Conservation (phyloP, 306 rosid species). For the Potentilla sterilis region DNA sequence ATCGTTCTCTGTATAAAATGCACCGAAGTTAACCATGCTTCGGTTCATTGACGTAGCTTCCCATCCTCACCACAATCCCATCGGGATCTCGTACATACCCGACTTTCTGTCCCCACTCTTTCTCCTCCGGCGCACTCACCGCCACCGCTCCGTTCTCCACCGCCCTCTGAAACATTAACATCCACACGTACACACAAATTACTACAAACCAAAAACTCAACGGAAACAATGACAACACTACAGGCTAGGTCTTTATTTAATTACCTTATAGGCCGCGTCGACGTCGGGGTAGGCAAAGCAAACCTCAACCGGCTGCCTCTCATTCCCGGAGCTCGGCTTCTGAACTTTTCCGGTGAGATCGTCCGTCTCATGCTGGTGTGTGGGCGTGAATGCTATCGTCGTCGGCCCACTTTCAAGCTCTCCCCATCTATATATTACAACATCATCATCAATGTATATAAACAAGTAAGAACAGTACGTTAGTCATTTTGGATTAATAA, state of each 20-base stretch:
- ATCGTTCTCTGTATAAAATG: not conserved
- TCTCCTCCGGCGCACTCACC: conserved; percentile 64
- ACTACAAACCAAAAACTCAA: not conserved
- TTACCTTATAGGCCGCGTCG: conserved; percentile 72
- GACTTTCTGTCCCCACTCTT: conserved; percentile 88
- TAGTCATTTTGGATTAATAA: too few species aligned
- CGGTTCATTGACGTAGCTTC: conserved; percentile 55
- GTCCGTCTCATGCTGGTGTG: conserved; percentile 73
- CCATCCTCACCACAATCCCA: conserved; percentile 74
- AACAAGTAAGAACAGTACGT: not conserved
- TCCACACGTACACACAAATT: not conserved
- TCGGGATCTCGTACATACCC: conserved; percentile 79
- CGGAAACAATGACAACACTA: not conserved
- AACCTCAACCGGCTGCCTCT: conserved; percentile 60
- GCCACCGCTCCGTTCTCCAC: conserved; percentile 78
- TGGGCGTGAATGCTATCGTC: conserved; percentile 81
- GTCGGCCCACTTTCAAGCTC: conserved; percentile 78
- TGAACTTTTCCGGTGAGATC: conserved; percentile 64
- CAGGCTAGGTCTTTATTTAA: too few species aligned
- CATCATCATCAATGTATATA: not conserved
- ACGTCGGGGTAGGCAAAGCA: conserved; percentile 68
- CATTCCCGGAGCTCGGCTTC: conserved; percentile 26
- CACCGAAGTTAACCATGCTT: conserved; percentile 5
- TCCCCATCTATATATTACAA: conserved; percentile 55
- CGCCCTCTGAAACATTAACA: conserved; percentile 49